phyloP scores from a whole-genome alignment of 2,329 filamentous ascomycete species.

The Colletotrichum trifolii region DNA sequence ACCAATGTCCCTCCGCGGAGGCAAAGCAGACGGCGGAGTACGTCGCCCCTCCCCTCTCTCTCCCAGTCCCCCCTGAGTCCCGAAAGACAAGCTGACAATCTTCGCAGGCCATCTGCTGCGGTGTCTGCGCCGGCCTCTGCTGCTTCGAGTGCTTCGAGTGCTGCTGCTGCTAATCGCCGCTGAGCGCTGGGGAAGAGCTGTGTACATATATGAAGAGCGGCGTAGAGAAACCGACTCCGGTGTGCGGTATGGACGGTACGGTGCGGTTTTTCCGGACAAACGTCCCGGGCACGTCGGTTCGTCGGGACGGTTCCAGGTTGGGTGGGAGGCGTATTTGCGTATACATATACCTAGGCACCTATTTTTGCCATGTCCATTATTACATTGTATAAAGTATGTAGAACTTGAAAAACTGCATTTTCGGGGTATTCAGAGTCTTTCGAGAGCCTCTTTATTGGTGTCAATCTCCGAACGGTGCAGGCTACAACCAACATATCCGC shows the following conservation, averaged over 20 bases:
- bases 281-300: no score
- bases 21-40: conserved; percentile 49
- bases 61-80: conserved; percentile 4
- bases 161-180: conserved; percentile 40
- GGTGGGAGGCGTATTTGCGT: conserved; percentile 4
- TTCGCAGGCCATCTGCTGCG: conserved; percentile 51
- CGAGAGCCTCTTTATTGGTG: not conserved
- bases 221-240: no score
- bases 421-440: conserved; percentile 9
- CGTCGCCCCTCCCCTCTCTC: conserved; percentile 26
- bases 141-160: conserved; percentile 51
- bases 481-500: no score
- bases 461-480: no score
- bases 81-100: no score
- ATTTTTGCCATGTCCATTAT: conserved; percentile 4
- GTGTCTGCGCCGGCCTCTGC: conserved; percentile 52
- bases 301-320: no score
- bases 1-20: conserved; percentile 46
- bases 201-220: no score
- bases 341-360: conserved; percentile 29
- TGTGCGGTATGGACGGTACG: no score
- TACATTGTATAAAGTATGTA: conserved; percentile 15
- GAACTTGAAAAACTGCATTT: conserved; percentile 10
- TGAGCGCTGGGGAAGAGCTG: not conserved
- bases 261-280: no score